Percentiles rank a stretch among this genome's conserved stretches.
phyloP scores from a whole-genome alignment of 208 protist genomes.

The Leishmania amazonensis region DNA sequence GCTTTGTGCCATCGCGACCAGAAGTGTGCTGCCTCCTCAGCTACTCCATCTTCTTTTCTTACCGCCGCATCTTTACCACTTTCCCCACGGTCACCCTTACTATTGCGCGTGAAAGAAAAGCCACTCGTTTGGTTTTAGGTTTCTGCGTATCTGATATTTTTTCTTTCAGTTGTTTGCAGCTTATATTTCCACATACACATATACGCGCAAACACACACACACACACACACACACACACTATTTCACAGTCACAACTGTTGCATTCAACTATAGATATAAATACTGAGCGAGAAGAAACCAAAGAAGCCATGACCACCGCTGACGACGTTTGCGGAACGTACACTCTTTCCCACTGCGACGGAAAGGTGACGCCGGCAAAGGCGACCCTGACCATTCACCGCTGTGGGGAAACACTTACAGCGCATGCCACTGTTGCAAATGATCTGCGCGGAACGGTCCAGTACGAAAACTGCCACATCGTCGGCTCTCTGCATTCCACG shows the following conservation, averaged over 20 bases:
- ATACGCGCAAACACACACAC: neutral
- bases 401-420: conserved; percentile 34
- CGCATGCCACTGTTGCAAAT: conserved; percentile 44
- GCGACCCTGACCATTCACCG: conserved; percentile 43
- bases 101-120: neutral
- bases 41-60: neutral
- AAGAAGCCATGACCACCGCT: conserved; percentile 23
- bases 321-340: conserved; percentile 60
- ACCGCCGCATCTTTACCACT: neutral
- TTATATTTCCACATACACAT: neutral
- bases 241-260: neutral
- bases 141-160: neutral
- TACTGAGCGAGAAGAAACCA: neutral
- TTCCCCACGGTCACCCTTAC: neutral
- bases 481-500: conserved; percentile 41
- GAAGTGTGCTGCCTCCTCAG: neutral
- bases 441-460: conserved; percentile 45
- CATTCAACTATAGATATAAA: neutral
- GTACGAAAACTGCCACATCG: conserved; percentile 38
- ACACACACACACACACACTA: neutral
- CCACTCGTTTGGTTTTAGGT: neutral
- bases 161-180: neutral
- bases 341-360: conserved; percentile 54
- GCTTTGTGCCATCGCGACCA: too few species aligned
- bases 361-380: conserved; percentile 25